Conservation (phyloP, 2,329 filamentous ascomycete species). For the Cadophora sp. region DNA sequence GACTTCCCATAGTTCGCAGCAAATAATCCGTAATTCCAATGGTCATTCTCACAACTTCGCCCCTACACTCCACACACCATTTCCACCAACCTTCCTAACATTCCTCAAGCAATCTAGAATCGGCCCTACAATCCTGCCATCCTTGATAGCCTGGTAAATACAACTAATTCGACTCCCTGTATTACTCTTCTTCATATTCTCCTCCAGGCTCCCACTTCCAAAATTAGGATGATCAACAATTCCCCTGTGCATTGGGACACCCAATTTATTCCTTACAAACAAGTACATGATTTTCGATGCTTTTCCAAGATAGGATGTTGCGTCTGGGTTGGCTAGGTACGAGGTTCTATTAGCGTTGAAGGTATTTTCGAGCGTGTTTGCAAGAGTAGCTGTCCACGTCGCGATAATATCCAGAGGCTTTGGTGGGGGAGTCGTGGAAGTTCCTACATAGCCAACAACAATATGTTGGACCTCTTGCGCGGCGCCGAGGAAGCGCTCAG, state of each 20-base stretch:
- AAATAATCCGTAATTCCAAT: no score
- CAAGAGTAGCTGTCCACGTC: slow-evolving; percentile 18
- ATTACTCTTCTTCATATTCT: slow-evolving; percentile 5
- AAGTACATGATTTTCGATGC: slow-evolving; percentile 31
- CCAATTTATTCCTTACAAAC: slow-evolving; percentile 20
- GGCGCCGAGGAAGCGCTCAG: slow-evolving; percentile 21
- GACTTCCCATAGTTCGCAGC: no score
- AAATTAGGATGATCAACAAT: slow-evolving; percentile 26
- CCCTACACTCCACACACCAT: not conserved
- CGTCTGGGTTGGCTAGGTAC: no score
- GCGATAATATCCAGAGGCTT: slow-evolving; percentile 4
- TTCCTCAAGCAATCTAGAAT: slow-evolving; percentile 19
- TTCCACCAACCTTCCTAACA: not conserved
- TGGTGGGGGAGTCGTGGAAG: not conserved
- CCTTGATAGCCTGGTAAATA: slow-evolving; percentile 21
- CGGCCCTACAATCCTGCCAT: slow-evolving; percentile 11
- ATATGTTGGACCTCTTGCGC: slow-evolving; percentile 17
- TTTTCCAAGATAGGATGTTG: slow-evolving; percentile 21
- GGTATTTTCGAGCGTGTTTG: not conserved
- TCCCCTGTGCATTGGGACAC: not conserved
- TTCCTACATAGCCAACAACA: slow-evolving; percentile 13
- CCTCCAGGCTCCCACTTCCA: not conserved
- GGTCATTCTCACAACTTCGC: slow-evolving; percentile 11
- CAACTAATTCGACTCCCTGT: slow-evolving; percentile 19
- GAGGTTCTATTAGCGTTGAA: not conserved